A percentile compares a stretch with the other conserved stretches of the same genome.
Evolutionary conservation across 2,329 filamentous ascomycete species (phyloP).

Genomic region (Ophiocordyceps camponoti-leonardi): DNA sequence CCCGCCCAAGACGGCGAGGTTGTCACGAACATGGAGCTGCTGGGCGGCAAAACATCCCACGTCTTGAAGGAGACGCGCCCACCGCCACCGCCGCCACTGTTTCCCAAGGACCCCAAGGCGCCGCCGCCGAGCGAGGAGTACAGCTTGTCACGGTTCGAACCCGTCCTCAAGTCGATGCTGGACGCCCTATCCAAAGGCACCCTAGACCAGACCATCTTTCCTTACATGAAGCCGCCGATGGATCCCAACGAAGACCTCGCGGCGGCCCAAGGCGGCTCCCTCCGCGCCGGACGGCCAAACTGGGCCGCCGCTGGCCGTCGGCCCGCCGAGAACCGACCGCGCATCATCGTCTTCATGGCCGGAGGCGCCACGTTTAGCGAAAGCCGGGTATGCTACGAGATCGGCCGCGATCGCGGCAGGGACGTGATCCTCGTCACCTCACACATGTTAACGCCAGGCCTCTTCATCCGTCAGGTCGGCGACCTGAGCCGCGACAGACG

Average conservation of each 20-base stretch:
- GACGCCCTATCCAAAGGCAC: slow-evolving; percentile 53
- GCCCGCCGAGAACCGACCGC: slow-evolving; percentile 64
- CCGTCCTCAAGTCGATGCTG: slow-evolving; percentile 66
- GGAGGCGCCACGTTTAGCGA: slow-evolving; percentile 92
- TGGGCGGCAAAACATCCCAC: slow-evolving; percentile 58
- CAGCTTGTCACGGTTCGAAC: slow-evolving; percentile 72
- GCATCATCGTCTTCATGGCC: slow-evolving; percentile 86
- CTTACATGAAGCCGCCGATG: slow-evolving; percentile 54
- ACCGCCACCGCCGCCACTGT: slow-evolving; percentile 45
- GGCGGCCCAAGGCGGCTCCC: slow-evolving; percentile 47
- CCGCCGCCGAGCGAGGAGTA: slow-evolving; percentile 54
- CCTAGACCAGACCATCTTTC: slow-evolving; percentile 50
- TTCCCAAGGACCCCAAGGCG: slow-evolving; percentile 45
- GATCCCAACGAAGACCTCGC: slow-evolving; percentile 43
- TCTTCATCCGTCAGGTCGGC: slow-evolving; percentile 69
- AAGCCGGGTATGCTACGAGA: slow-evolving; percentile 73
- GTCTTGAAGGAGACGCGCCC: slow-evolving; percentile 60
- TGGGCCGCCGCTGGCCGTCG: slow-evolving; percentile 76
- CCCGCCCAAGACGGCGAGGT: slow-evolving; percentile 56
- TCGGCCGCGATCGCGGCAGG: slow-evolving; percentile 51
- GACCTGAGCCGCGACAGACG: slow-evolving; percentile 64
- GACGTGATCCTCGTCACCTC: slow-evolving; percentile 82
- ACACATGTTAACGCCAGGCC: slow-evolving; percentile 76
- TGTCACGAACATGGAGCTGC: slow-evolving; percentile 60
- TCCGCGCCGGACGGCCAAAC: slow-evolving; percentile 82